Evolutionary conservation across 2,329 filamentous ascomycete species (phyloP).

Genomic region (Ceratocystis lukuohia): DNA sequence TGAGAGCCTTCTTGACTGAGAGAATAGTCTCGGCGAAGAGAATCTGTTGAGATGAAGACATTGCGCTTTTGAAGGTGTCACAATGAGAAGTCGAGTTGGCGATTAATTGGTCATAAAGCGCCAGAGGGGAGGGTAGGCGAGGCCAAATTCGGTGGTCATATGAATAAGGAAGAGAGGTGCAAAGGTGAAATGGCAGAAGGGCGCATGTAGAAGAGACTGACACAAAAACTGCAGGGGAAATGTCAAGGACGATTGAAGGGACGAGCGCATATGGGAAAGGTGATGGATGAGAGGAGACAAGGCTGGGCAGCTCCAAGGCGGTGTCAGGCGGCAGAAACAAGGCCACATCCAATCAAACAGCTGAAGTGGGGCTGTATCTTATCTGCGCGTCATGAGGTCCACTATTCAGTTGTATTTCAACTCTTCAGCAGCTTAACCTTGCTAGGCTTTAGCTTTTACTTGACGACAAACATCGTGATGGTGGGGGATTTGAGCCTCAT

Average conservation of each 20-base stretch:
- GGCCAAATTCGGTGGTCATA: not conserved
- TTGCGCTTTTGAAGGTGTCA: not conserved
- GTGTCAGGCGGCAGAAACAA: slow-evolving; percentile 12
- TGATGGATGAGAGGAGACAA: not conserved
- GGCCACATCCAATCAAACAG: slow-evolving; percentile 5
- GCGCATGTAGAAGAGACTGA: not conserved
- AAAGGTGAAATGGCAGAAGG: not conserved
- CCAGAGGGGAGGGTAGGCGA: not conserved
- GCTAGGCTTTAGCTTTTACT: not conserved
- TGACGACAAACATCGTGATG: slow-evolving; percentile 10
- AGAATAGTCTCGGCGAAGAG: slow-evolving; percentile 53
- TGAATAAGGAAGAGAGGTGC: not conserved
- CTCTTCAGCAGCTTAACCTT: not conserved
- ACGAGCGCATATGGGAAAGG: not conserved
- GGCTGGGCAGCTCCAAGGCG: slow-evolving; percentile 13
- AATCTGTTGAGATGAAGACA: slow-evolving; percentile 42
- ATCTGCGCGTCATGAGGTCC: slow-evolving; percentile 17
- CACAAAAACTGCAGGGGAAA: not conserved
- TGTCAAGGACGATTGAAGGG: not conserved
- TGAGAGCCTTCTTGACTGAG: slow-evolving; percentile 54
- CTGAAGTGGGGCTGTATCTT: slow-evolving; percentile 9
- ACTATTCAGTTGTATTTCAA: not conserved
- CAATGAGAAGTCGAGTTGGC: not conserved
- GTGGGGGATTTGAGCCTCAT: slow-evolving; percentile 1
- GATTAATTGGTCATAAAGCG: not conserved